Base-by-base conservation (phyloP, 2,329 filamentous ascomycete species). In the Verticillium zaregamsianum region DNA sequence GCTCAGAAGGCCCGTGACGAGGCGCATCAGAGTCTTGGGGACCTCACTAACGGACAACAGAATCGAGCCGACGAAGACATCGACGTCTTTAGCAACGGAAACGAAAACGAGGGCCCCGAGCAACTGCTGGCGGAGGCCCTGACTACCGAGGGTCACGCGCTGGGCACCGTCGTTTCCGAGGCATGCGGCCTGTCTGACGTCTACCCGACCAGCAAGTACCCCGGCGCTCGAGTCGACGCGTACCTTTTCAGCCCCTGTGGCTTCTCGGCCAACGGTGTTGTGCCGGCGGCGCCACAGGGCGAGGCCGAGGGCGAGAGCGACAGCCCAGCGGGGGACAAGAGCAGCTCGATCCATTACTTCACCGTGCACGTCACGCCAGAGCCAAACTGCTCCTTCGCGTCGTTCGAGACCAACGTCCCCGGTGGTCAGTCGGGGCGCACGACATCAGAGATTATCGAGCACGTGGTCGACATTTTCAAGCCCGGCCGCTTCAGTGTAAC, bases 291-390 rank as follows among this genome's bases (percentile, higher is more conserved):
- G 0, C 79, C 84, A 15, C 79, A 86, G 37, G 81, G 82, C 59
- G 78, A 78, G 37, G 80, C 70, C 39, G 69, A 69, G 59, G 66
- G 56, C 17, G 61, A 64, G 28, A 52, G 65, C 3, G 66, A 64
- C 73, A 28, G 28, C 28, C 28, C 28, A 28, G 28, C 28, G 28
- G 66, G 72, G 68, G 77, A 81, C 63, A 72, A 73, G 58, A 75
- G 77, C 63, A 81, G 81, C 59, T 79, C 84, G 4, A 90, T 86
- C 49, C 93, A 98, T 78, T 99, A 99, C 80, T 99, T 97, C 78
- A 99, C 94, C 1, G 95, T 99, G 28, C 95, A 99, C 73, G 95
- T 99, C 67, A 99, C 95, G 0, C 95, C 95, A 0, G 95, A 99
- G 82, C 92, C 94, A 15, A 88, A 97, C 71, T 99, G 94, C 81